phyloP scores from a whole-genome alignment of 1,284 basidiomycete genomes.

The Boletellus deceptivus region DNA sequence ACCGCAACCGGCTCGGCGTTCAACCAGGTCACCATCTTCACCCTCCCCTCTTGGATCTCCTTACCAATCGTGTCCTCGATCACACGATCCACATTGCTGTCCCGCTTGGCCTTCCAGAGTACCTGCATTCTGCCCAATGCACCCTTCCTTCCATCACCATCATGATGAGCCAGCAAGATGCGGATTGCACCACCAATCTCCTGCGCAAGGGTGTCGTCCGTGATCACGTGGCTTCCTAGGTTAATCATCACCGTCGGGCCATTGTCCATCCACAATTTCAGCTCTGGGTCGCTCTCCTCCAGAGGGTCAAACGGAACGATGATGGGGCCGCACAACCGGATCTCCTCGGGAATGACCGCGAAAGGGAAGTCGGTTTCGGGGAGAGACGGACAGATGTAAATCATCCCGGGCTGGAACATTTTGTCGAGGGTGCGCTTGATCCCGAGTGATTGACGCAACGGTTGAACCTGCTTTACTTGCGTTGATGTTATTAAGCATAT shows the following conservation, averaged over 20 bases:
- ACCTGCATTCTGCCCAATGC: too few relatives aligned
- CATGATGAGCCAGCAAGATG: too few relatives aligned
- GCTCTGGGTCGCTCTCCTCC: background rate
- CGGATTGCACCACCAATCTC: too few relatives aligned
- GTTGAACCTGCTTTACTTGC: background rate
- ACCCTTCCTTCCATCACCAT: too few relatives aligned
- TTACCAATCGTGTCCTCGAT: too few relatives aligned
- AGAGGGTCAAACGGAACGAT: background rate
- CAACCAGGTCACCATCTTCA: too few relatives aligned
- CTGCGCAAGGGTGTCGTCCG: too few relatives aligned
- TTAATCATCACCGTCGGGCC: conserved; percentile 3
- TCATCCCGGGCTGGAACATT: background rate
- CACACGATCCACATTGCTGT: too few relatives aligned
- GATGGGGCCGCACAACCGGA: conserved; percentile 1
- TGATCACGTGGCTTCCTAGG: background rate
- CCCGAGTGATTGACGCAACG: background rate
- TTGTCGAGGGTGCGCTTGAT: background rate
- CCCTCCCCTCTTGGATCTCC: too few relatives aligned
- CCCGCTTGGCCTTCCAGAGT: too few relatives aligned
- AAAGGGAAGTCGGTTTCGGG: background rate
- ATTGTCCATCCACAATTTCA: background rate
- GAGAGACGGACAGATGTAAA: background rate
- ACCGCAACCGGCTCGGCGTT: too few relatives aligned
- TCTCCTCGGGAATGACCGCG: background rate
- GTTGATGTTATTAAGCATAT: background rate